Conservation (phyloP, 1,284 basidiomycete species). For the Ceraceosorus guamensis region DNA sequence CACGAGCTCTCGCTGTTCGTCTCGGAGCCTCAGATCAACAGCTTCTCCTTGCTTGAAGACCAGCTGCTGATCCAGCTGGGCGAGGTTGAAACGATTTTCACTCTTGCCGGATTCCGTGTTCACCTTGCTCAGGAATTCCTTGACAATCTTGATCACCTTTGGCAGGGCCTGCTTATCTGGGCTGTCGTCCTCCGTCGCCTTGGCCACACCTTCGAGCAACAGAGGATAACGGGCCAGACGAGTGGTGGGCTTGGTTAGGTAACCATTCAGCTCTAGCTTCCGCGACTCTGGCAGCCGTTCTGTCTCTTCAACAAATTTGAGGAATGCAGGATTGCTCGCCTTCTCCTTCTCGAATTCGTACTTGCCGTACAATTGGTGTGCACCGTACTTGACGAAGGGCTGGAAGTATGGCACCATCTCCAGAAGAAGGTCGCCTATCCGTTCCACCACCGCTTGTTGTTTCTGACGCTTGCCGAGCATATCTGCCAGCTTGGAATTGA, state of each 20-base stretch:
- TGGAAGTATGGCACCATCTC: constrained; percentile 86
- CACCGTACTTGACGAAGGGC: constrained; percentile 82
- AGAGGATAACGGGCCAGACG: constrained; percentile 92
- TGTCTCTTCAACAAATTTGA: constrained; percentile 86
- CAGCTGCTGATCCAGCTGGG: constrained; percentile 81
- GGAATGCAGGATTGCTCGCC: constrained; percentile 82
- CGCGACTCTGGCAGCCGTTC: constrained; percentile 90
- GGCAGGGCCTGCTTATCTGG: constrained; percentile 75
- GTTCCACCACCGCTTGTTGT: constrained; percentile 80
- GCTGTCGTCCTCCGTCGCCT: constrained; percentile 85
- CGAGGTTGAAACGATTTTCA: constrained; percentile 85
- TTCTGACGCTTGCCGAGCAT: constrained; percentile 94
- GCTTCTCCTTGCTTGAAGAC: constrained; percentile 76
- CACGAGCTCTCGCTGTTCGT: constrained; percentile 82
- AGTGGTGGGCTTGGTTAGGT: constrained; percentile 93
- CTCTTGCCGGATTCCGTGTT: constrained; percentile 86
- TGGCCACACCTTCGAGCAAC: constrained; percentile 81
- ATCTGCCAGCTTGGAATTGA: constrained; percentile 82
- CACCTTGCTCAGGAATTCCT: constrained; percentile 77
- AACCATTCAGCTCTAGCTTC: constrained; percentile 95
- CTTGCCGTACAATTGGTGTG: constrained; percentile 95
- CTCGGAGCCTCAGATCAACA: constrained; percentile 75
- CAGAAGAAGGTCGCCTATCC: constrained; percentile 83
- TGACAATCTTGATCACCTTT: constrained; percentile 70
- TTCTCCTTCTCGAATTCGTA: constrained; percentile 99